Percentiles rank a stretch among this genome's conserved stretches.
phyloP scores from a whole-genome alignment of 2,329 filamentous ascomycete species.

The Zopfia rhizophila region DNA sequence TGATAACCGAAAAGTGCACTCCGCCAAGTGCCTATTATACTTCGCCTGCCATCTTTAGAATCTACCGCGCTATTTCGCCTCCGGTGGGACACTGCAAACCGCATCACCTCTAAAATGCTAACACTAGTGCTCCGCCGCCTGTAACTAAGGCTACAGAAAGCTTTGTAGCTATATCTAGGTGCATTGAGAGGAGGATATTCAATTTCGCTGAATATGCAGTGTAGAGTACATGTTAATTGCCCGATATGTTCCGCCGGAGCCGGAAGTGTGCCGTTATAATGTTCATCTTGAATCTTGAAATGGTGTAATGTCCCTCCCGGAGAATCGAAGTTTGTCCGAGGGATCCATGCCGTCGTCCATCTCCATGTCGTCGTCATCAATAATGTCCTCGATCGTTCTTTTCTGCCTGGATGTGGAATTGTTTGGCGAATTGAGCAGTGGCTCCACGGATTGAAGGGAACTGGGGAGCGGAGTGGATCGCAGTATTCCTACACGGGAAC shows the following conservation, averaged over 20 bases:
- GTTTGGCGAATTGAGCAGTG: constrained; percentile 8
- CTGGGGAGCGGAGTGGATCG: constrained; percentile 17
- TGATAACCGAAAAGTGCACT: too few relatives aligned
- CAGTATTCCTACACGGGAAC: constrained; percentile 19
- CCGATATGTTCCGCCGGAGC: too few relatives aligned
- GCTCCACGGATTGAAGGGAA: constrained; percentile 10
- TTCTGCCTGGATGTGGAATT: constrained; percentile 28
- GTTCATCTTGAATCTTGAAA: constrained; percentile 37
- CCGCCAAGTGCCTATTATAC: too few relatives aligned
- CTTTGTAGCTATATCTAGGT: too few relatives aligned
- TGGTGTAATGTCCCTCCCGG: constrained; percentile 37
- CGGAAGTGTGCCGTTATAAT: too few relatives aligned
- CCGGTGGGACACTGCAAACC: too few relatives aligned
- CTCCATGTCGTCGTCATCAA: constrained; percentile 43
- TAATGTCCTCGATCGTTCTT: constrained; percentile 39
- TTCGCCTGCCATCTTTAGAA: too few relatives aligned
- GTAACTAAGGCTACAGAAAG: too few relatives aligned
- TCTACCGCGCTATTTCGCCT: too few relatives aligned
- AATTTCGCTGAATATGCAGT: too few relatives aligned
- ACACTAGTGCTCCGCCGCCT: background rate
- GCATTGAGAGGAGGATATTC: too few relatives aligned
- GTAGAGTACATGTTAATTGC: too few relatives aligned
- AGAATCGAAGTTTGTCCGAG: constrained; percentile 45
- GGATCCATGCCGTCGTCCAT: constrained; percentile 40
- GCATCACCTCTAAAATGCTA: background rate